These are phyloP conservation scores for Pyrus hybrid DNA, from an alignment of 331 rosid genomes.

Conservation along the genomic window DNA sequence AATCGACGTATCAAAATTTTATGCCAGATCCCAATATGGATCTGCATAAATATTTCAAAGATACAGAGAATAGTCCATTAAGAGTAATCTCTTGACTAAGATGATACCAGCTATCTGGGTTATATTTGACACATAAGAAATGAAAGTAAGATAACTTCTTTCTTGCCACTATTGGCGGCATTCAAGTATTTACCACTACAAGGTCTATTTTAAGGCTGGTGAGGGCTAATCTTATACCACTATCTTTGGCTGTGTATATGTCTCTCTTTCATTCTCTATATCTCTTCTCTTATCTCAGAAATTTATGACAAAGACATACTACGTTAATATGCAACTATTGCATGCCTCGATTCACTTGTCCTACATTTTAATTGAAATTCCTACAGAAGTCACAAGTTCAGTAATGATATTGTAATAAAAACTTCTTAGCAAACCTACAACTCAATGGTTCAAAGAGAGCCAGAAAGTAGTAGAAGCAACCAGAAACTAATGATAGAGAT, in stretches of 20 bases:
- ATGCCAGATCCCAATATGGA: not conserved
- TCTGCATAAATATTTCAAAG: not conserved
- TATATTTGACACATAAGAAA: not conserved
- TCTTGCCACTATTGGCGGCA: not conserved
- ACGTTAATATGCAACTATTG: not conserved
- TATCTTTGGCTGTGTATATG: not conserved
- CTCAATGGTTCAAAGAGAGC: not conserved
- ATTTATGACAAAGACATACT: not conserved
- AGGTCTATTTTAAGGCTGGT: not conserved
- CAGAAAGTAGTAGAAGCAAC: slow-evolving; percentile 1
- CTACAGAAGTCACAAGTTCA: not conserved
- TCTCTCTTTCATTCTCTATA: not conserved
- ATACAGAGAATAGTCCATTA: not conserved
- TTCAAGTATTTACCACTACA: not conserved
- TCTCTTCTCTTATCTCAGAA: not conserved
- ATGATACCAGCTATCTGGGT: not conserved
- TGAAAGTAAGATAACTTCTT: not conserved
- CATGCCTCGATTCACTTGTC: not conserved
- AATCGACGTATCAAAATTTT: not conserved
- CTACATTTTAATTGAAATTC: not conserved
- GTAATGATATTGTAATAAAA: not conserved
- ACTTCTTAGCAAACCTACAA: not conserved
- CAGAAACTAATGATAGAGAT: not conserved
- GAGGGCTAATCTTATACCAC: not conserved
- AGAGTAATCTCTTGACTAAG: not conserved